Percentiles rank a stretch among this genome's conserved stretches.
Conservation (phyloP, 2,329 filamentous ascomycete species). For the Pezicula radicicola region DNA sequence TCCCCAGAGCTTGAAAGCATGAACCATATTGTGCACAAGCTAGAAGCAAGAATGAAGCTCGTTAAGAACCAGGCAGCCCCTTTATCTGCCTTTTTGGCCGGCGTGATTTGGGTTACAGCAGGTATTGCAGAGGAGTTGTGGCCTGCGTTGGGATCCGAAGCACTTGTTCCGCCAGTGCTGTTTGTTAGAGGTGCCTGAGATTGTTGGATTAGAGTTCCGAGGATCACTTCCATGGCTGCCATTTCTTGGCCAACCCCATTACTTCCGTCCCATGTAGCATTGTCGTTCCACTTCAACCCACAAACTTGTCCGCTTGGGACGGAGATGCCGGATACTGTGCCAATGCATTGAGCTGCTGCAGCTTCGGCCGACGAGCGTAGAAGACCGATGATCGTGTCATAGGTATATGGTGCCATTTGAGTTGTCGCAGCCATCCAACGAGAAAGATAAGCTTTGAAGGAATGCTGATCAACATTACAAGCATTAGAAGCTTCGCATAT, state of each 20-base stretch:
- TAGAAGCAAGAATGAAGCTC: slow-evolving; percentile 18
- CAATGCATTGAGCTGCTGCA: slow-evolving; percentile 55
- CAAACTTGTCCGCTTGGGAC: slow-evolving; percentile 56
- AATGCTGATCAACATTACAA: slow-evolving; percentile 62
- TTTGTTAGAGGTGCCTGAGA: slow-evolving; percentile 39
- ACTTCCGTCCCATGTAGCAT: slow-evolving; percentile 52
- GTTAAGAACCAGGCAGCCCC: slow-evolving; percentile 40
- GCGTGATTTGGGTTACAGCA: not conserved
- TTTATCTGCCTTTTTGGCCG: slow-evolving; percentile 31
- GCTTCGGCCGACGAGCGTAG: slow-evolving; percentile 53
- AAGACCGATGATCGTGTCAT: slow-evolving; percentile 47
- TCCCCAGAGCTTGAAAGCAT: slow-evolving; percentile 8
- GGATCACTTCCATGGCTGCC: slow-evolving; percentile 63
- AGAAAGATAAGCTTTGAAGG: slow-evolving; percentile 61
- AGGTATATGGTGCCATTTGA: slow-evolving; percentile 62
- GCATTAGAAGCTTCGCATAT: slow-evolving; percentile 57
- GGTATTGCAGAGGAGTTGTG: slow-evolving; percentile 8
- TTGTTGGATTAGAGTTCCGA: slow-evolving; percentile 53
- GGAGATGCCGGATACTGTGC: slow-evolving; percentile 21
- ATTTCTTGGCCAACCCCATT: slow-evolving; percentile 69
- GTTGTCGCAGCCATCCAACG: slow-evolving; percentile 61
- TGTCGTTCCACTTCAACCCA: slow-evolving; percentile 56
- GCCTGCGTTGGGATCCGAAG: slow-evolving; percentile 30
- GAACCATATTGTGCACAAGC: slow-evolving; percentile 9
- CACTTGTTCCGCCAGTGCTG: slow-evolving; percentile 54